These are phyloP conservation scores for Panus rudis DNA, from an alignment of 768 basidiomycete species.

Conservation along the genomic window DNA sequence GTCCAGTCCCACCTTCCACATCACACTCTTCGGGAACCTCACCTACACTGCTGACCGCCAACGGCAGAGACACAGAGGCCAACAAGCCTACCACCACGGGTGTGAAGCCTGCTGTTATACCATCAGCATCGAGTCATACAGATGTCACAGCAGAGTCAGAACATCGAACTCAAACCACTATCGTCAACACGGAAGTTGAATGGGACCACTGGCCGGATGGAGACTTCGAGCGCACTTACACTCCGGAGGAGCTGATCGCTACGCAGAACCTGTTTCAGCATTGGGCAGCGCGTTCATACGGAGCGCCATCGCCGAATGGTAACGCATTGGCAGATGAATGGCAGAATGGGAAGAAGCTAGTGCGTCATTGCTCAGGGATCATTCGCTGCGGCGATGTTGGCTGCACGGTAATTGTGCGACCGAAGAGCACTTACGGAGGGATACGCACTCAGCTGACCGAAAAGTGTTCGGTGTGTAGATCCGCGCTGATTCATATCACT, in stretches of 20 bases:
- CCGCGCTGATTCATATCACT: not conserved
- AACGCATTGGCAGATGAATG: not conserved
- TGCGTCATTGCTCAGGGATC: not conserved
- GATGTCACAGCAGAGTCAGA: no score
- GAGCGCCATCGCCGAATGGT: not conserved
- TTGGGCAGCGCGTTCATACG: not conserved
- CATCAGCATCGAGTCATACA: no score
- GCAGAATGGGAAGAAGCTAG: not conserved
- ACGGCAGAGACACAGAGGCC: no score
- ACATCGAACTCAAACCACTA: no score
- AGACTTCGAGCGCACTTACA: not conserved
- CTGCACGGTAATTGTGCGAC: not conserved
- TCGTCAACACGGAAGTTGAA: no score
- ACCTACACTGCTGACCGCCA: no score
- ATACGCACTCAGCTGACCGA: not conserved
- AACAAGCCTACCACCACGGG: no score
- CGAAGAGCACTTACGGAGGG: not conserved
- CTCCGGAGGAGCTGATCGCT: not conserved
- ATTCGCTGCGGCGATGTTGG: not conserved
- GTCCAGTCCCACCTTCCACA: no score
- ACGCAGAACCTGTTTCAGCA: not conserved
- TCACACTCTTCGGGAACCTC: no score
- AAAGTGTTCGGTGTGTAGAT: not conserved
- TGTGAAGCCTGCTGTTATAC: no score
- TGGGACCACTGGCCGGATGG: constrained; percentile 7